Evolutionary conservation across 306 rosid genomes (phyloP), one percentile per base, ranked within the genome.

Genomic region (Prunus fruticosa): DNA sequence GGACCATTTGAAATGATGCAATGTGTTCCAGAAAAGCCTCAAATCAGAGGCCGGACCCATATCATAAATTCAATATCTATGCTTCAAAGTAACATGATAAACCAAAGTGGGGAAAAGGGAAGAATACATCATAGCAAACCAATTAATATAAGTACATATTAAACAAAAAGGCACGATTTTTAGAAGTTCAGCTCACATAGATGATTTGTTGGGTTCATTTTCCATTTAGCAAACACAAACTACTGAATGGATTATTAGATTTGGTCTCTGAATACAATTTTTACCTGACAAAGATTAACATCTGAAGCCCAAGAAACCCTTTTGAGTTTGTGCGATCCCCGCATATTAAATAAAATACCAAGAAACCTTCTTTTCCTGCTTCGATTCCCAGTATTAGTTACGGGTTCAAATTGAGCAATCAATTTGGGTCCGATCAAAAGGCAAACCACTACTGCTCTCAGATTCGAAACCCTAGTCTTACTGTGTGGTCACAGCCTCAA

Each of bases 261-360:
- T 81, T n/a, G 64, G 74, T 47, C 45, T 73, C 72, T 50, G 67
- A 79, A 82, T 71, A 86, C 75, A 66, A 82, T 74, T 67, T 76
- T 79, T 93, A 93, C 98, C 98, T 93, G 98, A 86, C 96, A 88
- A 72, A 93, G 97, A 84, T 89, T 84, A 78, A 84, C 88, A 88
- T 87, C 91, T 69, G 97, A 85, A 56, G 98, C 91, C 98, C 97
- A 93, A 58, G 97, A 84, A 90, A 93, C 88, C 81, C 89, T 79
- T 84, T 84, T 91, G 75, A 87, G 80, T 85, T 88, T 90, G 83
- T 75, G 87, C 88, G 78, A 86, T 84, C 96, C 89, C 45, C 93
- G 87, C 98, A 91, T 93, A 74, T 84, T 89, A 72, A 62, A 75
- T 79, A 74, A 49, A 65, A 6, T 34, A n/a, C 52, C 61, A 71